Evolutionary conservation across 2,329 filamentous ascomycete genomes (phyloP).

Genomic region (Clonostachys rosea): DNA sequence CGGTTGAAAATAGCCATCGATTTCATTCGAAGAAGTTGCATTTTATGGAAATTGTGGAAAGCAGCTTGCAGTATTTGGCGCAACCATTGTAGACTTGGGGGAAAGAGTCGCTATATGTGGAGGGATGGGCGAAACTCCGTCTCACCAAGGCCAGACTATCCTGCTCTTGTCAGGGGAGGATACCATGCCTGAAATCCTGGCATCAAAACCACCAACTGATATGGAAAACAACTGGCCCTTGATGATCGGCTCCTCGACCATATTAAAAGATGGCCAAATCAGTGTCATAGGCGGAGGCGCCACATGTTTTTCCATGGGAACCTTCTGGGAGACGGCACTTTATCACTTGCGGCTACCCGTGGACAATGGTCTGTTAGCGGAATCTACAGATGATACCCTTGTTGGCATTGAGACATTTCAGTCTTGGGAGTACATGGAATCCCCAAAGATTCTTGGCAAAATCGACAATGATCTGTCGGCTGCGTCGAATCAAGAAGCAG

Average conservation of each 20-base stretch:
- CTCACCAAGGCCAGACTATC: constrained; percentile 18
- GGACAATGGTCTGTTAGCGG: not conserved
- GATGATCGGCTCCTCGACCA: constrained; percentile 63
- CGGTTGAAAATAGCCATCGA: constrained; percentile 10
- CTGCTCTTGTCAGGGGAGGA: constrained; percentile 6
- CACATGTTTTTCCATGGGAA: constrained; percentile 87
- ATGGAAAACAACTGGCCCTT: constrained; percentile 42
- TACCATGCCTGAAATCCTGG: too few species aligned
- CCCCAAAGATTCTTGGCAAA: constrained; percentile 13
- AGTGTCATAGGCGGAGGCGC: constrained; percentile 75
- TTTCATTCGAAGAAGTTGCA: constrained; percentile 22
- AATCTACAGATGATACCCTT: constrained; percentile 1
- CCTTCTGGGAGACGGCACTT: constrained; percentile 69
- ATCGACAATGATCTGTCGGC: not conserved
- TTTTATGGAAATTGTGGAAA: not conserved
- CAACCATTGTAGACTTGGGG: constrained; percentile 14
- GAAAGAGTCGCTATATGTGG: constrained; percentile 19
- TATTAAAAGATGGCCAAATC: constrained; percentile 42
- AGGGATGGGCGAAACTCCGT: constrained; percentile 19
- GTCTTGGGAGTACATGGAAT: constrained; percentile 13
- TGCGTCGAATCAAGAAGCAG: constrained; percentile 2
- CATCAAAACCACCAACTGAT: too few species aligned
- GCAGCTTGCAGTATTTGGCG: constrained; percentile 22
- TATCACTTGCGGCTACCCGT: constrained; percentile 28
- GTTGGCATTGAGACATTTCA: not conserved